These are phyloP conservation scores for Penstemon newberryi DNA, from an alignment of 257 asterid genomes.

Conservation along the genomic window DNA sequence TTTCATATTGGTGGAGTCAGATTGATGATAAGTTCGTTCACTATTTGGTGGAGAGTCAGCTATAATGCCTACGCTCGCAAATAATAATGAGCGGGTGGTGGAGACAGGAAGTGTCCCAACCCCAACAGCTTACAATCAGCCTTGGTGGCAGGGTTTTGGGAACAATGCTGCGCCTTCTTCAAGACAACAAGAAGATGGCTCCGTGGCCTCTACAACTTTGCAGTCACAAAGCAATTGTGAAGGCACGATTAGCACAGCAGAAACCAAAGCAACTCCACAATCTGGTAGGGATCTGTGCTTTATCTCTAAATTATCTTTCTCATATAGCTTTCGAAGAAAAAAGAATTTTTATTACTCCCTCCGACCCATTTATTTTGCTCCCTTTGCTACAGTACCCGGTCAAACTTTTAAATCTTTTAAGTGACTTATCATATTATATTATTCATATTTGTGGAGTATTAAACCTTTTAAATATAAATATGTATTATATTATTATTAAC, in stretches of 20 bases:
- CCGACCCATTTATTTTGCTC: too few species aligned
- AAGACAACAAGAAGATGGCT: constrained; percentile 37
- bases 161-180: constrained; percentile 47
- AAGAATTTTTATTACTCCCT: too few species aligned
- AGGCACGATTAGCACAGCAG: constrained; percentile 46
- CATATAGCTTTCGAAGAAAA: too few species aligned
- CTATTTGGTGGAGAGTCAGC: constrained; percentile 35
- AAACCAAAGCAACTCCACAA: constrained; percentile 34
- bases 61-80: constrained; percentile 70
- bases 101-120: constrained; percentile 44
- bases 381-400: too few species aligned
- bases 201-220: constrained; percentile 30
- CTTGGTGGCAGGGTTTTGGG: constrained; percentile 78
- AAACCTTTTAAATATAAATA: too few species aligned
- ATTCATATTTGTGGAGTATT: too few species aligned
- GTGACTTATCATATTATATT: too few species aligned
- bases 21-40: constrained; percentile 33
- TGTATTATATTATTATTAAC: too few species aligned
- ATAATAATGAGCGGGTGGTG: constrained; percentile 41
- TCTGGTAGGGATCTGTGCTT: constrained; percentile 46
- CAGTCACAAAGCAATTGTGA: constrained; percentile 38
- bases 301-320: neutral
- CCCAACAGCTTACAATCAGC: constrained; percentile 48
- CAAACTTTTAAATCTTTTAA: too few species aligned
- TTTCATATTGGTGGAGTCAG: constrained; percentile 22